Percentiles rank a stretch among this genome's conserved stretches.
Evolutionary conservation across 2,329 filamentous ascomycete species (phyloP).

Genomic region (Nigrospora osmanthi): DNA sequence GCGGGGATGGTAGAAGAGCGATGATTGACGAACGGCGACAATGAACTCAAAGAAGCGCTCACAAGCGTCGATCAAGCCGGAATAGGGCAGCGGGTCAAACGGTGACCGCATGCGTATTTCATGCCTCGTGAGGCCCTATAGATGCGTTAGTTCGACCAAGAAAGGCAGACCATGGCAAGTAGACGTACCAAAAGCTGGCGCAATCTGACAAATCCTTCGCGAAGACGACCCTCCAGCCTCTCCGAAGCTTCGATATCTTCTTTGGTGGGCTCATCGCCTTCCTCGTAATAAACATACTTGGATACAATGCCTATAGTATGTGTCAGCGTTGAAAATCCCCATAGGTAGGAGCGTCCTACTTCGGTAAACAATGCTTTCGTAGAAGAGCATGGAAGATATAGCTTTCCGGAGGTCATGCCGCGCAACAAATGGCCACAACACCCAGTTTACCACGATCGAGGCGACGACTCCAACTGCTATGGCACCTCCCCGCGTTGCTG

Average conservation of each 20-base stretch:
- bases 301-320: constrained; percentile 34
- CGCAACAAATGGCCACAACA: constrained; percentile 54
- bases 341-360: constrained; percentile 18
- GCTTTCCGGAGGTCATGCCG: constrained; percentile 50
- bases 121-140: constrained; percentile 43
- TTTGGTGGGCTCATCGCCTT: constrained; percentile 40
- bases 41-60: constrained; percentile 54
- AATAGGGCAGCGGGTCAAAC: constrained; percentile 49
- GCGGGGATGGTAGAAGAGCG: constrained; percentile 47
- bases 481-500: constrained; percentile 38
- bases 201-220: constrained; percentile 52
- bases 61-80: constrained; percentile 44
- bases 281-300: constrained; percentile 51
- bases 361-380: constrained; percentile 49
- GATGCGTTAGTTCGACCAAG: constrained; percentile 3
- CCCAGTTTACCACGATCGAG: constrained; percentile 49
- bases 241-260: constrained; percentile 46
- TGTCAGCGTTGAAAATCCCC: background rate
- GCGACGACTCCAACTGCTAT: constrained; percentile 46
- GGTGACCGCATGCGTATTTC: constrained; percentile 50
- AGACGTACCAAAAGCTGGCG: constrained; percentile 40
- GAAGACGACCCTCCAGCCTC: constrained; percentile 49
- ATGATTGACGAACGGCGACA: constrained; percentile 48
- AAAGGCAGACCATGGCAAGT: background rate
- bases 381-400: constrained; percentile 48